phyloP scores from a whole-genome alignment of 192 early-diverging fungal species.

The Mortierella hygrophila region DNA sequence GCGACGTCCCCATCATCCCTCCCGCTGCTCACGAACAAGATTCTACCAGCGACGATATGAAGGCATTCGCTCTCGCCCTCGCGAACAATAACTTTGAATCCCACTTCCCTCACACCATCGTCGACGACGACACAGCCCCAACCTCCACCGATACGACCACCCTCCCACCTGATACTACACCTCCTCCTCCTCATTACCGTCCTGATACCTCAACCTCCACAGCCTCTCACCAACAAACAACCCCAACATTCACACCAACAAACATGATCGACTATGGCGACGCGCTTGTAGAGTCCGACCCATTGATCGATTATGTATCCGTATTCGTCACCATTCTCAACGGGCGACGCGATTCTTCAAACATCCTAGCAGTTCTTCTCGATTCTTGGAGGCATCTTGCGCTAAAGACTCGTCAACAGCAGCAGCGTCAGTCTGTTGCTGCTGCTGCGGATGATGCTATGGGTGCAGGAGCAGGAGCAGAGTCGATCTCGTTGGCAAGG shows the following conservation, averaged over 20 bases:
- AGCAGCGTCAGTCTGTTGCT: neutral
- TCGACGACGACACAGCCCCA: too few relatives aligned
- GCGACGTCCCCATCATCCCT: too few relatives aligned
- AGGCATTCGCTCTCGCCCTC: too few relatives aligned
- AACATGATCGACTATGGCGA: conserved; percentile 48
- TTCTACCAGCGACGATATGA: too few relatives aligned
- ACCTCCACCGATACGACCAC: too few relatives aligned
- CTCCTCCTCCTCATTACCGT: too few relatives aligned
- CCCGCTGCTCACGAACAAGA: too few relatives aligned
- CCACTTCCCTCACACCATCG: too few relatives aligned
- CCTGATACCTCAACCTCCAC: neutral
- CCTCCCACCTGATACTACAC: too few relatives aligned
- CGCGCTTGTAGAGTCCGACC: conserved; percentile 36
- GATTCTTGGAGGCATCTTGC: conserved; percentile 26
- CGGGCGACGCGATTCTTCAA: conserved; percentile 24
- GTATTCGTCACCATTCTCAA: conserved; percentile 48
- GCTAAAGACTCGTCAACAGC: neutral
- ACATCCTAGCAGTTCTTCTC: neutral
- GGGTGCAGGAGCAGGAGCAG: too few relatives aligned
- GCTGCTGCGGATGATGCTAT: neutral
- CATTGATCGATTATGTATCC: conserved; percentile 51
- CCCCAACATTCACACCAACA: conserved; percentile 10
- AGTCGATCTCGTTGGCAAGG: neutral
- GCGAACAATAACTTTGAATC: too few relatives aligned
- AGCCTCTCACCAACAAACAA: neutral